These are phyloP conservation scores for Pseudocercospora ulei DNA, from an alignment of 2,329 filamentous ascomycete genomes.

Conservation along the genomic window DNA sequence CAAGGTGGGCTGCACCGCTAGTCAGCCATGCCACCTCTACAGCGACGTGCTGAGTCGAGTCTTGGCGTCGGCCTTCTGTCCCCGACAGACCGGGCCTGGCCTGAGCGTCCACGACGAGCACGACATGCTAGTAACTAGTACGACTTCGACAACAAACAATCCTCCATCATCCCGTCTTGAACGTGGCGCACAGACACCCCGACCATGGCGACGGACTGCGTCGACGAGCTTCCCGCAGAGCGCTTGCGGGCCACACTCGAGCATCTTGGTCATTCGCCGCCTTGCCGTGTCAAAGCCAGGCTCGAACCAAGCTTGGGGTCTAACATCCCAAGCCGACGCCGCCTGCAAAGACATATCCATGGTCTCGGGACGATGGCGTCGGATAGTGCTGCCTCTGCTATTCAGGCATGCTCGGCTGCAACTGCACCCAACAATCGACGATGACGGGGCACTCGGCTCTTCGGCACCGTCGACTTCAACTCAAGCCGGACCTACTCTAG, in stretches of 20 bases:
- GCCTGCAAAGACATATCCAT: slow-evolving; percentile 47
- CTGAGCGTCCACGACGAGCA: too few species aligned
- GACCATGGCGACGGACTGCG: background rate
- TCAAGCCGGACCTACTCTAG: background rate
- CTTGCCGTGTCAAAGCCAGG: slow-evolving; percentile 44
- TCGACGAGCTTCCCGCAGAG: slow-evolving; percentile 49
- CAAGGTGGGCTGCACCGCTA: too few species aligned
- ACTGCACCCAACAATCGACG: background rate
- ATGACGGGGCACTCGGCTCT: background rate
- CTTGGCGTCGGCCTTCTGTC: too few species aligned
- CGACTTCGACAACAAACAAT: too few species aligned
- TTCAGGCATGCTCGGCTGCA: slow-evolving; percentile 47
- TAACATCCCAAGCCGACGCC: slow-evolving; percentile 36
- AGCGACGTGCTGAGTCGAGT: too few species aligned
- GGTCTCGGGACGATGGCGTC: slow-evolving; percentile 48
- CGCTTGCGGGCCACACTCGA: slow-evolving; percentile 50
- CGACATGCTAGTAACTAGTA: too few species aligned
- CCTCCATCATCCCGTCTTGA: too few species aligned
- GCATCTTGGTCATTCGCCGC: slow-evolving; percentile 45
- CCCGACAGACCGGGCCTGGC: too few species aligned
- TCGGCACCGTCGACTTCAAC: background rate
- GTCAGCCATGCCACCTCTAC: too few species aligned
- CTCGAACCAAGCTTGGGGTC: slow-evolving; percentile 42
- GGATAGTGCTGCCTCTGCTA: slow-evolving; percentile 46
- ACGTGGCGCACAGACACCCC: too few species aligned